phyloP scores from a whole-genome alignment of 1,284 basidiomycete species.

The Ganoderma lucidum region DNA sequence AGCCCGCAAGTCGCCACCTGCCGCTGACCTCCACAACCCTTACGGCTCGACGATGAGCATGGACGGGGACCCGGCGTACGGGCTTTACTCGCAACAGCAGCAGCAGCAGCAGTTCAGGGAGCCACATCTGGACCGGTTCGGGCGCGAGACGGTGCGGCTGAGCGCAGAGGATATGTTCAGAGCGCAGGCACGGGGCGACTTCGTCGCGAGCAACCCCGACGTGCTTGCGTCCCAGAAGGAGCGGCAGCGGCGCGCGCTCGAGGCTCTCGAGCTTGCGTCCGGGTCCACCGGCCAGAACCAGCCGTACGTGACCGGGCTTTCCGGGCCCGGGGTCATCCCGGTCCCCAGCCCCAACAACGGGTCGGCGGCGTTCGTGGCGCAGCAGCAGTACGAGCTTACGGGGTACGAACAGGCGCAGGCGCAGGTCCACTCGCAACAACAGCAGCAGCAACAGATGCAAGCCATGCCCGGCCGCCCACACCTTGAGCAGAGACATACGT shows the following conservation, averaged over 20 bases:
- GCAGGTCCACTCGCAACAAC: constrained; percentile 18
- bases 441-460: constrained; percentile 5
- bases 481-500: constrained; percentile 20
- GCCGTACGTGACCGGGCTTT: constrained; percentile 26
- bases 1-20: constrained; percentile 30
- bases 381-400: constrained; percentile 1
- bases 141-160: constrained; percentile 42
- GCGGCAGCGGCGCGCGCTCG: constrained; percentile 41
- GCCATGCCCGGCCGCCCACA: constrained; percentile 13
- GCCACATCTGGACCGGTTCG: constrained; percentile 42
- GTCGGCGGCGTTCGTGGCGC: constrained; percentile 5
- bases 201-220: constrained; percentile 44
- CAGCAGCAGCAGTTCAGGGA: constrained; percentile 26
- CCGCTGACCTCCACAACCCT: constrained; percentile 1
- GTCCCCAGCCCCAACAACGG: neutral
- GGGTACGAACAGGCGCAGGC: constrained; percentile 14
- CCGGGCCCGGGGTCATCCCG: constrained; percentile 27
- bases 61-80: neutral
- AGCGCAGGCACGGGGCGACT: constrained; percentile 65
- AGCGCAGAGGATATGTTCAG: constrained; percentile 72
- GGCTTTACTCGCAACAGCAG: neutral
- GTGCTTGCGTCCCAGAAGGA: constrained; percentile 41
- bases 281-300: constrained; percentile 12
- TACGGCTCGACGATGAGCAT: constrained; percentile 3
- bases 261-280: constrained; percentile 19